A percentile compares a stretch with the other conserved stretches of the same genome.
Conservation (phyloP, 495 filamentous ascomycete genomes). For the Zalerion maritima region DNA sequence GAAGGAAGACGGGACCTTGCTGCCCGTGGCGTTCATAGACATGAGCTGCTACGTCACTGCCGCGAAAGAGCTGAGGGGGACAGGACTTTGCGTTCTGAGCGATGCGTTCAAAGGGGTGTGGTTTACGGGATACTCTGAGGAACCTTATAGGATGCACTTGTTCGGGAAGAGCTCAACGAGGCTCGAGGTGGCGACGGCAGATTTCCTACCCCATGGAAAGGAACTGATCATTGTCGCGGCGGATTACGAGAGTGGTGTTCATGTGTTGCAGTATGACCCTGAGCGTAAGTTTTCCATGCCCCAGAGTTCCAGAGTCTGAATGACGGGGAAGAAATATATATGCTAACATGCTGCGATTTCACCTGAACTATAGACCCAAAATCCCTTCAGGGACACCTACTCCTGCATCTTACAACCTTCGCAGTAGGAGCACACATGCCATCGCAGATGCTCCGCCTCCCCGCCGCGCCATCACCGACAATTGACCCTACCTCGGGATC, state of each 20-base stretch:
- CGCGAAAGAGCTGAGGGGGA: constrained; percentile 65
- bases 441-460: constrained; percentile 59
- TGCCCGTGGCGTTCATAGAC: constrained; percentile 96
- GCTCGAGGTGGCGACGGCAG: constrained; percentile 66
- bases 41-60: constrained; percentile 83
- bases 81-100: constrained; percentile 68
- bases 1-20: constrained; percentile 80
- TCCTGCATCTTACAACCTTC: constrained; percentile 78
- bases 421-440: constrained; percentile 63
- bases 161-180: constrained; percentile 70
- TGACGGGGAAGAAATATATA: too few relatives aligned
- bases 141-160: constrained; percentile 88
- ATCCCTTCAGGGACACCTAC: constrained; percentile 72
- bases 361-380: constrained; percentile 60
- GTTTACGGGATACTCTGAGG: constrained; percentile 89
- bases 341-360: constrained; percentile 11
- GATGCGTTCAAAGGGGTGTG: constrained; percentile 88
- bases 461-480: constrained; percentile 36
- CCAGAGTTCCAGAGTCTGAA: too few relatives aligned
- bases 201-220: constrained; percentile 77
- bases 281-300: constrained; percentile 52
- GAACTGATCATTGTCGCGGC: constrained; percentile 70
- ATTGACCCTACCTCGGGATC: constrained; percentile 23
- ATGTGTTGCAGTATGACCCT: constrained; percentile 85
- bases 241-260: constrained; percentile 73